Evolutionary conservation across 345 rosid genomes (phyloP).

Genomic region (Citrus sp.): DNA sequence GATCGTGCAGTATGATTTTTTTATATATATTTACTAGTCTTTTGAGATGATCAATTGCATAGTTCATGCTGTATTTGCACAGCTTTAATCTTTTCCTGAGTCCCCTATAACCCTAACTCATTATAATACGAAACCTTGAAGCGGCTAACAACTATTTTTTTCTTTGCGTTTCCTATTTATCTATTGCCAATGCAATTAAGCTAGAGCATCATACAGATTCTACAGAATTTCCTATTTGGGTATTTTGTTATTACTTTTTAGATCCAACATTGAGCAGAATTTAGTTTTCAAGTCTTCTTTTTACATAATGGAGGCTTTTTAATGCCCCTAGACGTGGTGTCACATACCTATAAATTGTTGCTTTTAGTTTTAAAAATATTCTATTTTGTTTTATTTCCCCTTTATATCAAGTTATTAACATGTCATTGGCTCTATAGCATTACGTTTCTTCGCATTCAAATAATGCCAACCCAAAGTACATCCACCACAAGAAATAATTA

Average conservation of each 20-base stretch:
- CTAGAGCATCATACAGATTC: slow-evolving; percentile 6
- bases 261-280: slow-evolving; percentile 4
- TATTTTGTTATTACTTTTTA: background rate
- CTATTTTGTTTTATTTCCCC: slow-evolving; percentile 1
- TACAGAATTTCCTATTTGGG: slow-evolving; percentile 18
- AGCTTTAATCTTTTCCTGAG: background rate
- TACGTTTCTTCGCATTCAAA: slow-evolving; percentile 4
- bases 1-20: background rate
- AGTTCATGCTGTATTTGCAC: background rate
- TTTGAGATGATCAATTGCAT: background rate
- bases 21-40: background rate
- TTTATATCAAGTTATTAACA: background rate
- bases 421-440: background rate
- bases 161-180: background rate
- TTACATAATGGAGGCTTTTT: slow-evolving; percentile 15
- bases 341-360: background rate
- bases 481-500: slow-evolving; percentile 7
- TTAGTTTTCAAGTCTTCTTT: slow-evolving; percentile 10
- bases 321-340: slow-evolving; percentile 11
- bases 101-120: background rate
- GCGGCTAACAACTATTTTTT: background rate
- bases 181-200: slow-evolving; percentile 3
- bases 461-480: slow-evolving; percentile 3
- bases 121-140: background rate
- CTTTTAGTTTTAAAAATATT: slow-evolving; percentile 2